phyloP scores from a whole-genome alignment of 2,329 filamentous ascomycete genomes.

The Fusarium miscanthi region DNA sequence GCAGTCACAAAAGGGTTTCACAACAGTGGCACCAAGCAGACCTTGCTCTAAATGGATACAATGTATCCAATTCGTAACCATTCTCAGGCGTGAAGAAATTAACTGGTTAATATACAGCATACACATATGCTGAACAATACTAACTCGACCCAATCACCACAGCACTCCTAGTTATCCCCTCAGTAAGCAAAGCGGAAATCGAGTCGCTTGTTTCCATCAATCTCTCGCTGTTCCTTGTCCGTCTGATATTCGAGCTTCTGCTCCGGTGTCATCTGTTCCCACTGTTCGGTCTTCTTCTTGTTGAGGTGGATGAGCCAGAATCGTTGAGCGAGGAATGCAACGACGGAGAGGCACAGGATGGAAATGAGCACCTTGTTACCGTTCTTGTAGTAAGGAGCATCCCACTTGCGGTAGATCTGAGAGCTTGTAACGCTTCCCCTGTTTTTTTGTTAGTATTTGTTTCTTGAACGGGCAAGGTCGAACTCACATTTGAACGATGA shows the following conservation, averaged over 20 bases:
- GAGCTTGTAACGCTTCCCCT: constrained; percentile 54
- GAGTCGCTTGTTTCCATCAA: constrained; percentile 61
- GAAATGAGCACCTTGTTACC: constrained; percentile 69
- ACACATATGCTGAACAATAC: neutral
- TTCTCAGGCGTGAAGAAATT: neutral
- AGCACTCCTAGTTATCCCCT: neutral
- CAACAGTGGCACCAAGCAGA: neutral
- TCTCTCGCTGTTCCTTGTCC: constrained; percentile 56
- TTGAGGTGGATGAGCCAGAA: constrained; percentile 59
- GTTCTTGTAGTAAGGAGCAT: constrained; percentile 66
- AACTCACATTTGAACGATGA: constrained; percentile 57
- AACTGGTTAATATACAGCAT: neutral
- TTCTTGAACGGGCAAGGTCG: accelerated
- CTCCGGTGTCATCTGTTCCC: constrained; percentile 58
- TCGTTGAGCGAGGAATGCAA: constrained; percentile 62
- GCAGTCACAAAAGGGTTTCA: neutral
- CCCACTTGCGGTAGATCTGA: constrained; percentile 63
- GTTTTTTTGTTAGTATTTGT: neutral
- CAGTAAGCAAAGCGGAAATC: constrained; percentile 64
- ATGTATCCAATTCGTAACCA: neutral
- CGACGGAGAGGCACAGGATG: constrained; percentile 60
- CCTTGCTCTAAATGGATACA: neutral
- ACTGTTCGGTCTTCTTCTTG: constrained; percentile 59
- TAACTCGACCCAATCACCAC: neutral
- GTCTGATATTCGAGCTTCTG: constrained; percentile 59